phyloP scores from a whole-genome alignment of 345 rosid genomes.

The Aegle marmelos region DNA sequence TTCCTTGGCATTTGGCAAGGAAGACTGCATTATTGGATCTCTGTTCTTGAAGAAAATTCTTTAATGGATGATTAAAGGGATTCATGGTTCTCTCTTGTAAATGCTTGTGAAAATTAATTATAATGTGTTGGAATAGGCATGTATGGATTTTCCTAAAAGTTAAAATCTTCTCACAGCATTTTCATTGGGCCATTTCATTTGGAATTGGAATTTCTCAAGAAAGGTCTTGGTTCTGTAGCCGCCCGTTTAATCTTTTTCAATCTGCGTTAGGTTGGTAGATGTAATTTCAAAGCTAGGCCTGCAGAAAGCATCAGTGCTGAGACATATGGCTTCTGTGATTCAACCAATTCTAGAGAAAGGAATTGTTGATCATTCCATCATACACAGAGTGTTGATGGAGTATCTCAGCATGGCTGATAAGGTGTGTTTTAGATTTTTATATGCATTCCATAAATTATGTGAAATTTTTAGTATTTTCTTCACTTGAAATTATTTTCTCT shows the following conservation, averaged over 20 bases:
- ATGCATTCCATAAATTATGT: not conserved
- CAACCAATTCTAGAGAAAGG: constrained; percentile 97
- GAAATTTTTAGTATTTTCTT: not conserved
- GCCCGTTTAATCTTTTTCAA: not conserved
- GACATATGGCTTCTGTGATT: constrained; percentile 72
- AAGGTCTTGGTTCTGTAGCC: not conserved
- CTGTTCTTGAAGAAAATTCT: not conserved
- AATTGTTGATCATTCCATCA: constrained; percentile 81
- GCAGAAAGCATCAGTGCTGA: constrained; percentile 61
- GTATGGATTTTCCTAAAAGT: not conserved
- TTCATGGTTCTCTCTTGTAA: not conserved
- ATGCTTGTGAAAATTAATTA: not conserved
- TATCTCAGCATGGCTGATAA: constrained; percentile 76
- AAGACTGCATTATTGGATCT: not conserved
- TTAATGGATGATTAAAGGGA: not conserved
- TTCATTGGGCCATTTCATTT: not conserved
- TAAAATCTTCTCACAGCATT: not conserved
- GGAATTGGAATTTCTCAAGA: not conserved
- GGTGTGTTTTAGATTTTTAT: constrained; percentile 38
- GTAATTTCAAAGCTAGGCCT: constrained; percentile 69
- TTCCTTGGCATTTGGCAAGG: not conserved
- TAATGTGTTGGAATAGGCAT: not conserved
- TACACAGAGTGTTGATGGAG: constrained; percentile 75
- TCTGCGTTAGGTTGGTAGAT: constrained; percentile 64
- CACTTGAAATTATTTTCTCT: not conserved